These are phyloP conservation scores for Coemansia sp. DNA, from an alignment of 192 early-diverging fungal genomes.

Conservation along the genomic window DNA sequence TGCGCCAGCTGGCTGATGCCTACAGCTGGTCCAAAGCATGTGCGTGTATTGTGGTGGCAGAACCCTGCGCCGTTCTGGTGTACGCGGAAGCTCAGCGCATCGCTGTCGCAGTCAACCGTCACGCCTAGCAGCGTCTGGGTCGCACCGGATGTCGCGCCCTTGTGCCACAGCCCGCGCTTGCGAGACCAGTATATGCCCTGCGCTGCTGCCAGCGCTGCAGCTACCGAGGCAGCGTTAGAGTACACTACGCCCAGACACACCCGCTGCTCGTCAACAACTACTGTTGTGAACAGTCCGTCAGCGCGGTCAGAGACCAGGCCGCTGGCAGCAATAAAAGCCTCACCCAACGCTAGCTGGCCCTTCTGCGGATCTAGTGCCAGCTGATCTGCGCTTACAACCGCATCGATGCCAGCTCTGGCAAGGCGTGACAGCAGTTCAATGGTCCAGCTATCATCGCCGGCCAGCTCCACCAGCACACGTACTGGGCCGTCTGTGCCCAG, in stretches of 20 bases:
- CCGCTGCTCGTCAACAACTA: constrained; percentile 87
- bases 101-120: constrained; percentile 87
- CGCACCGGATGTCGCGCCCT: constrained; percentile 92
- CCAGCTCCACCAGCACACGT: constrained; percentile 41
- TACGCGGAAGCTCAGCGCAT: constrained; percentile 85
- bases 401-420: constrained; percentile 20
- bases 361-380: constrained; percentile 17
- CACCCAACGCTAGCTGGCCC: constrained; percentile 17
- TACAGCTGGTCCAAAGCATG: constrained; percentile 82
- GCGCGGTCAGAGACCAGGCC: constrained; percentile 66
- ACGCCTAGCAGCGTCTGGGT: constrained; percentile 82
- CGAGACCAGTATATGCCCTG: constrained; percentile 94
- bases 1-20: constrained; percentile 76
- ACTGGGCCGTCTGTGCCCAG: constrained; percentile 31
- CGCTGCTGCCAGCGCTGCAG: constrained; percentile 72
- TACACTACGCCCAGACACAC: constrained; percentile 92
- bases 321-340: constrained; percentile 28
- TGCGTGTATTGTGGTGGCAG: constrained; percentile 88
- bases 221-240: constrained; percentile 79
- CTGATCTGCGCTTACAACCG: constrained; percentile 20
- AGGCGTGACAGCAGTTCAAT: constrained; percentile 21
- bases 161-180: constrained; percentile 89
- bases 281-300: constrained; percentile 89
- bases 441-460: constrained; percentile 22
- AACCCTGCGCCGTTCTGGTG: constrained; percentile 85